Evolutionary conservation across 495 filamentous ascomycete genomes (phyloP), one percentile per base, ranked within the genome.

Genomic region (Xylaria castorea): DNA sequence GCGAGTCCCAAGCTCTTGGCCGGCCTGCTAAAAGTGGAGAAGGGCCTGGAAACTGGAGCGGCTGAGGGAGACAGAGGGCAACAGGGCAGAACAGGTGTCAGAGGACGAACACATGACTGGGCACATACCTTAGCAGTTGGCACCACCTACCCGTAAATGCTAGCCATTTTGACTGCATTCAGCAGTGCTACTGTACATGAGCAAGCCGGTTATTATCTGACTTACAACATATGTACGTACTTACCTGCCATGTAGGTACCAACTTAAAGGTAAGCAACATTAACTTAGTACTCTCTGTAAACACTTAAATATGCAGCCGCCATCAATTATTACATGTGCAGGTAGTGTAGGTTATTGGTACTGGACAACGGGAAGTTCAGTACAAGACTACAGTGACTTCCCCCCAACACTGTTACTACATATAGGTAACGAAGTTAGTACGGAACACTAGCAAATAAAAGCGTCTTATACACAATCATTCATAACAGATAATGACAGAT

Each of bases 1-100:
- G 67, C 55, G 73, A 73, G 70, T 76, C 75, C 75, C 72, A 57
- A 74, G 71, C 68, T 75, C 71, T 78, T 76, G 77, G 77, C n/a
- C 40, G 71, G 73, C 75, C 71, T 74, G 76, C 66, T 61, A 78
- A 74, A 70, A 76, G 75, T 76, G 74, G 77, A 57, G 74, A 74
- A 36, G 32, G 30, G 22, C 69, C 71, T 57, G 53, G 65, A 68
- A 67, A 71, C 70, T 71, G 65, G 72, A 66, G 66, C 68, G 57
- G 57, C 57, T 62, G 58, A 44, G 25, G 25, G 25, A 57, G 25
- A 32, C 53, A 69, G 44, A 27, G 20, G 22, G 14, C 48, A 20
- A 8, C 60, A 71, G 53, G 8, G 38, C 11, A 18, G 22, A 5
- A 44, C 61, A 44, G 70, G n/a, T 72, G 70, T 5, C 70, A 72